These are phyloP conservation scores for Oldenlandia corymbosa DNA, from an alignment of 257 asterid genomes.

Conservation along the genomic window DNA sequence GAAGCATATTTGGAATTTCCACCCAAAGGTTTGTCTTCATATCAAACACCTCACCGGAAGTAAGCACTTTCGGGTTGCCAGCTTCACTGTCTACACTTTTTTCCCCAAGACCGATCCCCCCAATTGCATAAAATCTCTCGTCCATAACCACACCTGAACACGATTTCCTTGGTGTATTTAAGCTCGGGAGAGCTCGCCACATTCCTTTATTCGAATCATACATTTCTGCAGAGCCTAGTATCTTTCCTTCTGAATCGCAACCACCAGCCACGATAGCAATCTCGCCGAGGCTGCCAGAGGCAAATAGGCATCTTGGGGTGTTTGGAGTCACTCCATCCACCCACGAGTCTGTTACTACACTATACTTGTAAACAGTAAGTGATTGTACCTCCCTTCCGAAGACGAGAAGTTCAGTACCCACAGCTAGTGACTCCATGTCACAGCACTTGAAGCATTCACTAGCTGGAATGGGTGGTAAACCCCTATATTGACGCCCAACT, in stretches of 20 bases:
- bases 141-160: conserved; percentile 86
- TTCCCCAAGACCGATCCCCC: conserved; percentile 58
- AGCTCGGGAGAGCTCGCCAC: conserved; percentile 65
- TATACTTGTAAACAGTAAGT: conserved; percentile 27
- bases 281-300: conserved; percentile 75
- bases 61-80: conserved; percentile 34
- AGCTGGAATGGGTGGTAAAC: conserved; percentile 24
- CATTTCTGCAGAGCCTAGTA: conserved; percentile 62
- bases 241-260: conserved; percentile 45
- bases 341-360: conserved; percentile 33
- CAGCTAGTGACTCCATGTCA: conserved; percentile 42
- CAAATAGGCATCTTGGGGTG: conserved; percentile 47
- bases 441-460: conserved; percentile 35
- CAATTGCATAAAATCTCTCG: conserved; percentile 63
- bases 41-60: conserved; percentile 74
- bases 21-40: conserved; percentile 49
- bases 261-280: conserved; percentile 85
- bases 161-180: conserved; percentile 66
- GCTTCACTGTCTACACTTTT: conserved; percentile 31
- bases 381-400: conserved; percentile 31
- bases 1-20: conserved; percentile 66
- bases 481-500: conserved; percentile 28
- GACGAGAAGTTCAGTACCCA: conserved; percentile 42
- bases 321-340: conserved; percentile 23
- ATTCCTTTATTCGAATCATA: conserved; percentile 51